Evolutionary conservation across 139 green algal genomes (phyloP).

Genomic region (Chlamydomonas urium): DNA sequence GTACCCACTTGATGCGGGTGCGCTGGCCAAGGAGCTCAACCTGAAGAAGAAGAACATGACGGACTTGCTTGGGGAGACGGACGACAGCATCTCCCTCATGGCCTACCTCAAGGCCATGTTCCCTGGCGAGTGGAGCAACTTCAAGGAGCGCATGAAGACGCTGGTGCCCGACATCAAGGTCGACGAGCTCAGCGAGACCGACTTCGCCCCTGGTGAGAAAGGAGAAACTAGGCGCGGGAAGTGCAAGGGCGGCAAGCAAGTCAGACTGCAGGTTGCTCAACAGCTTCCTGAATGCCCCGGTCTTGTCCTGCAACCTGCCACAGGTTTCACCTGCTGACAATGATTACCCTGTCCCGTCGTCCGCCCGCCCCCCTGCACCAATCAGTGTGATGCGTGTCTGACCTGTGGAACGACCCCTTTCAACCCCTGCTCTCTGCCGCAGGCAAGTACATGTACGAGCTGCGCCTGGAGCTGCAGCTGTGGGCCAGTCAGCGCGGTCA

Average conservation of each 20-base stretch:
- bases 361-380: too few species aligned
- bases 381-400: too few species aligned
- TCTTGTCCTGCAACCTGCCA: too few species aligned
- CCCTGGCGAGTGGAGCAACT: slow-evolving; percentile 37
- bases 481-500: slow-evolving; percentile 83
- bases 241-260: too few species aligned
- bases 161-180: slow-evolving; percentile 30
- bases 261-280: too few species aligned
- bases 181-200: slow-evolving; percentile 33
- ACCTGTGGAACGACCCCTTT: neutral
- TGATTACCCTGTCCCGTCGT: too few species aligned
- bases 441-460: slow-evolving; percentile 24
- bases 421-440: slow-evolving; percentile 10
- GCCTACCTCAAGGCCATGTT: slow-evolving; percentile 43
- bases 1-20: slow-evolving; percentile 34
- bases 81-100: slow-evolving; percentile 43
- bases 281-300: too few species aligned
- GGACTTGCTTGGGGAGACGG: slow-evolving; percentile 46
- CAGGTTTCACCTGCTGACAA: too few species aligned
- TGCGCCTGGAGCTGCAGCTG: slow-evolving; percentile 40
- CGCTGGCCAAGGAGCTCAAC: slow-evolving; percentile 22
- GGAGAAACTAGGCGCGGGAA: too few species aligned
- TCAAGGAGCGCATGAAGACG: slow-evolving; percentile 51
- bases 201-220: slow-evolving; percentile 34
- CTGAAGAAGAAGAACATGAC: slow-evolving; percentile 42